Evolutionary conservation across 2,329 filamentous ascomycete genomes (phyloP).

Genomic region (Fusarium albidum): DNA sequence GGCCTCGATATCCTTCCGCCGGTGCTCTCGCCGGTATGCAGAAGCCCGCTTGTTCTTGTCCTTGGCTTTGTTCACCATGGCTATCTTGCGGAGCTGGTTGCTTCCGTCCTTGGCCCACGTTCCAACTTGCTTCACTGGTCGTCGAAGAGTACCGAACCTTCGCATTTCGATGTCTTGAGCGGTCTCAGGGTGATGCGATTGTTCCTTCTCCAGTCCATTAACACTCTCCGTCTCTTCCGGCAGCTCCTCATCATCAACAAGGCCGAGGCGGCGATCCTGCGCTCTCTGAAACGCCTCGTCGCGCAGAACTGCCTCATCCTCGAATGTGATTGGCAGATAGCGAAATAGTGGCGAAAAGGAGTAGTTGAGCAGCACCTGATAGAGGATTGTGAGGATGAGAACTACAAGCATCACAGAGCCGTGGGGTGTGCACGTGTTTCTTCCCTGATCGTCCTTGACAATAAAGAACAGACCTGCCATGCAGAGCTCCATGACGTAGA

Average conservation of each 20-base stretch:
- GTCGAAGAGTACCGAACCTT: constrained; percentile 48
- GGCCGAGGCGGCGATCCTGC: constrained; percentile 74
- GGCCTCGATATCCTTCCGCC: constrained; percentile 71
- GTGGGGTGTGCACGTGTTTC: constrained; percentile 73
- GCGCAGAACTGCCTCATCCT: constrained; percentile 91
- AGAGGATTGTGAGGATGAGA: constrained; percentile 74
- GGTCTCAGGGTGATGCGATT: constrained; percentile 43
- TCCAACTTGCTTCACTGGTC: constrained; percentile 54
- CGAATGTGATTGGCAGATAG: constrained; percentile 92
- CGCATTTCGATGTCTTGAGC: constrained; percentile 52
- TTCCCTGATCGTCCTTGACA: constrained; percentile 63
- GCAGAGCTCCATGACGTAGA: constrained; percentile 94
- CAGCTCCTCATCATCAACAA: constrained; percentile 61
- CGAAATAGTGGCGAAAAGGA: constrained; percentile 87
- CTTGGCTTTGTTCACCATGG: constrained; percentile 35
- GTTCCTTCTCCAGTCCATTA: constrained; percentile 46
- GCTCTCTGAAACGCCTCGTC: constrained; percentile 88
- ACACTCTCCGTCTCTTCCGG: constrained; percentile 53
- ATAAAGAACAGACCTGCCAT: constrained; percentile 92
- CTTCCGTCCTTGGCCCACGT: constrained; percentile 54
- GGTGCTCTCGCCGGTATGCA: constrained; percentile 57
- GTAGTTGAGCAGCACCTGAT: constrained; percentile 81
- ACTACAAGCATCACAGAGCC: constrained; percentile 86
- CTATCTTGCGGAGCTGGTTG: constrained; percentile 57
- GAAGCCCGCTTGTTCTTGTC: constrained; percentile 49